Base-by-base conservation (phyloP, 495 filamentous ascomycete species). In the Penicillium flavigenum region DNA sequence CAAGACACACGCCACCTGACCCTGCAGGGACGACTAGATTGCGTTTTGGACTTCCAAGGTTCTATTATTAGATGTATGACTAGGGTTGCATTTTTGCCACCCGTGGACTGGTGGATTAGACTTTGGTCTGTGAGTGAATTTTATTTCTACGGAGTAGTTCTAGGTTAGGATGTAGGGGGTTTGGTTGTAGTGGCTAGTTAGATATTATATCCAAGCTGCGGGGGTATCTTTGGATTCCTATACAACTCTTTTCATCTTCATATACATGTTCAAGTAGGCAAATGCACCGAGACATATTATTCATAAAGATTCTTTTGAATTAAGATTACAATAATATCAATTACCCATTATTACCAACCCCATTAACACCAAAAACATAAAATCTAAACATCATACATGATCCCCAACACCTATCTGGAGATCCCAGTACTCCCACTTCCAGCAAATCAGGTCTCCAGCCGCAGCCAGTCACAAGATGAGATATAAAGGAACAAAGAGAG, bases 301-400 rank as follows among this genome's bases (percentile, higher is more conserved):
- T 3, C 31, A 14, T 31, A 51, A 51, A 29, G 0, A 45, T 4
- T 51, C 59, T 51, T 59, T 47, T 26, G 26, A 42, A 62, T 59
- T 57, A 59, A 17, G 43, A 57, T 57, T 57, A 57, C 0, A 48
- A 47, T 63, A 55, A 60, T 52, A 65, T 63, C 56, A 63, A 46
- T 43, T 60, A 60, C 48, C 56, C 31, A 58, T 32, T 1, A 31
- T 12, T 34, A 47, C 31, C 57, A 51, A 51, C 54, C 24, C 24
- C 50, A 53, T 38, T 19, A 14, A 47, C 3, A 53, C 46, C n/a
- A 59, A 34, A 51, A 31, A 56, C 29, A 24, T 27, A 38, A 26
- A 48, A 41, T 58, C 45, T 43, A 65, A 51, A 49, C 11, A 43
- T 9, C 50, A 57, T 47, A 26, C 24, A 26, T 26, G 5, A 51